These are phyloP conservation scores for Ogataea polymorpha DNA, from an alignment of 805 yeast species.

Conservation along the genomic window DNA sequence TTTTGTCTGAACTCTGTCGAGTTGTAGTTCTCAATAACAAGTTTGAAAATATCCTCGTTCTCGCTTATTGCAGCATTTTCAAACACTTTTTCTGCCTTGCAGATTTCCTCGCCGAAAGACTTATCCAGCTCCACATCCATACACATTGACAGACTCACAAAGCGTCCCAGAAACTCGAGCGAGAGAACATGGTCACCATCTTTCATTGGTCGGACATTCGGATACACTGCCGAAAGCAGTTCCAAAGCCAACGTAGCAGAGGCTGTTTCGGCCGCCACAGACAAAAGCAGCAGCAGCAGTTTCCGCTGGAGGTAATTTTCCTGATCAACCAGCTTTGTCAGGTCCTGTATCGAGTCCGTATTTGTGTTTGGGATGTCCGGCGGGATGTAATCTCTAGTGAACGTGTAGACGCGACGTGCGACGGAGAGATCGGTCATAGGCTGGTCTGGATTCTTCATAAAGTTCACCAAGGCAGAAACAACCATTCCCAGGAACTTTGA, in stretches of 20 bases:
- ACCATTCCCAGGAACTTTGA: conserved; percentile 75
- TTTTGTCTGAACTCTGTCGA: conserved; percentile 20
- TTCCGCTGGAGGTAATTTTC: conserved; percentile 64
- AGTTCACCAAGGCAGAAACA: conserved; percentile 54
- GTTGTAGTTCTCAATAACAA: conserved; percentile 42
- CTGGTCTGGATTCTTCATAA: conserved; percentile 42
- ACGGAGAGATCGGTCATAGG: conserved; percentile 36
- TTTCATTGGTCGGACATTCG: conserved; percentile 2
- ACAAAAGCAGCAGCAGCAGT: conserved; percentile 58
- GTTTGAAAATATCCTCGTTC: conserved; percentile 39
- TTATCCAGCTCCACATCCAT: conserved; percentile 61
- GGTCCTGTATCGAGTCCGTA: conserved; percentile 38
- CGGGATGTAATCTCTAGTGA: conserved; percentile 56
- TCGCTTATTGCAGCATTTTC: conserved; percentile 21
- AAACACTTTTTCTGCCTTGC: conserved; percentile 43
- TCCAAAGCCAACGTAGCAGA: conserved; percentile 2
- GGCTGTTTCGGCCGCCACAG: conserved; percentile 43
- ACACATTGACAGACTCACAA: conserved; percentile 49
- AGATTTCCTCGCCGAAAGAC: conserved; percentile 35
- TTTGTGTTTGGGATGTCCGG: conserved; percentile 40
- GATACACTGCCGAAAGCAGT: conserved; percentile 11
- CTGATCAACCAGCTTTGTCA: conserved; percentile 42
- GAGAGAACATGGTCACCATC: background rate
- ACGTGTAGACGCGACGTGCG: conserved; percentile 61
- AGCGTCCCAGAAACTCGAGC: conserved; percentile 23